Base-by-base conservation (phyloP, 2,329 filamentous ascomycete species). In the Lachnellula suecica region DNA sequence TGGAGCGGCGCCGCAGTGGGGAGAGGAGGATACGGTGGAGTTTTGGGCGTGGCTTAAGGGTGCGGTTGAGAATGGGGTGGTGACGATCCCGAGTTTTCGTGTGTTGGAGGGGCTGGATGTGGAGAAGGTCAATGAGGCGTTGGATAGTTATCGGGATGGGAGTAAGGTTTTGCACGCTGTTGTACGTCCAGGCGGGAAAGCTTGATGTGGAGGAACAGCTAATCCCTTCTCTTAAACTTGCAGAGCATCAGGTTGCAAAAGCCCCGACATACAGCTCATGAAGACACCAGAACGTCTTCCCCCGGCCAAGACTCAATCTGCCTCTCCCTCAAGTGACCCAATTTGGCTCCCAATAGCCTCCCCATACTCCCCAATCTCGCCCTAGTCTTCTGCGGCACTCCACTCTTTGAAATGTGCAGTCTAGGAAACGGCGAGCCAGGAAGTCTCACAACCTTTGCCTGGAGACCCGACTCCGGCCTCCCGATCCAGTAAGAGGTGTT, bases 101-200 rank as follows among this genome's bases (percentile, higher is more conserved):
- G 35, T 38, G 4, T n/a, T 52, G 38, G 38, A 47, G 44, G 48
- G 13, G 35, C 47, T 37, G 38, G 47, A 37, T 44, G 47, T 22
- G 42, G 49, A 38, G 35, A 38, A 20, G 15, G 4, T 38, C n/a
- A 38, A 38, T 17, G 35, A 38, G 35, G 35, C 35, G n/a, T 17
- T 38, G 35, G 35, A 38, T 38, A 17, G 15, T n/a, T 38, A 38
- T 38, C 15, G 4, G 15, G 35, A 38, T 38, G 35, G 35, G 35
- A 38, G 19, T 9, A 9, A 13, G 13, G 35, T 38, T 2, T 17
- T 20, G 17, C 35, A 38, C 5, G 35, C 19, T 20, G 17, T 38
- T 38, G 35, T 38, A 38, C 35, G 9, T 38, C 35, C 35, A 13
- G 15, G 35, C 10, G 35, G 35, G 15, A 38, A 38, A 17, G 35